A percentile compares a stretch with the other conserved stretches of the same genome.
Evolutionary conservation across 1,284 basidiomycete genomes (phyloP).

Genomic region (Apiotrichum mycotoxinovorans): DNA sequence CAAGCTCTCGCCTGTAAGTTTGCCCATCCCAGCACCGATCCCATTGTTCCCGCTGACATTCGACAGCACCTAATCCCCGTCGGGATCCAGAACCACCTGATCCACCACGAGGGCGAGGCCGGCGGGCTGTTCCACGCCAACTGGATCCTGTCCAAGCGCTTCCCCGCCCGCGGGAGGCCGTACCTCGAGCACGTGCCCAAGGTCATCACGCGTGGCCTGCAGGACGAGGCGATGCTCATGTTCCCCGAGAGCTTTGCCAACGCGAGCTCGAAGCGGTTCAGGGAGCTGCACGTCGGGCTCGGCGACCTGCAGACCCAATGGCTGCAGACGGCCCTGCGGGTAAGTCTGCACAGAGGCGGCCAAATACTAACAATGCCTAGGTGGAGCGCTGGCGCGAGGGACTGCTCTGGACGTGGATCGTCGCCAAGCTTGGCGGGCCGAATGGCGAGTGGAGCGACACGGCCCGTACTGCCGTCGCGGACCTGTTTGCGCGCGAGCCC

Average conservation of each 20-base stretch:
- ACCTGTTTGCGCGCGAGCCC: constrained; percentile 30
- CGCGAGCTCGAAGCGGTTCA: constrained; percentile 36
- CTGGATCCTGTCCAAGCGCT: constrained; percentile 40
- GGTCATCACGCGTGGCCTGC: constrained; percentile 39
- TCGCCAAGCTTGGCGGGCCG: constrained; percentile 36
- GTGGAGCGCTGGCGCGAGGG: constrained; percentile 50
- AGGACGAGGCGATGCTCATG: constrained; percentile 45
- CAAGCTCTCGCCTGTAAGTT: constrained; percentile 29
- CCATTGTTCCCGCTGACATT: not conserved
- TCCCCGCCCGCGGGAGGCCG: constrained; percentile 37
- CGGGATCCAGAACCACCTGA: not conserved
- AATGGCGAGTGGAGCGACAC: constrained; percentile 27
- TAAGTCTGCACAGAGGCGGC: too few relatives aligned
- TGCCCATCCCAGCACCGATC: not conserved
- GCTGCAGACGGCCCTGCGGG: constrained; percentile 33
- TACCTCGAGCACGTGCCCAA: constrained; percentile 46
- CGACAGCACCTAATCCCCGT: not conserved
- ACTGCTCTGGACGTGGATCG: constrained; percentile 44
- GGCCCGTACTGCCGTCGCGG: constrained; percentile 28
- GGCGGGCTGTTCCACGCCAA: constrained; percentile 46
- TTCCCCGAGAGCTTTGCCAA: constrained; percentile 34
- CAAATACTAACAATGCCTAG: too few relatives aligned
- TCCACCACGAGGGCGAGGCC: constrained; percentile 40
- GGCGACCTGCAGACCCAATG: constrained; percentile 47
- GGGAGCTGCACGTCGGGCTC: constrained; percentile 35